A percentile compares a stretch with the other conserved stretches of the same genome.
These are phyloP conservation scores for Dactylellina drechsleri DNA, from an alignment of 2,329 filamentous ascomycete species.

Conservation along the genomic window DNA sequence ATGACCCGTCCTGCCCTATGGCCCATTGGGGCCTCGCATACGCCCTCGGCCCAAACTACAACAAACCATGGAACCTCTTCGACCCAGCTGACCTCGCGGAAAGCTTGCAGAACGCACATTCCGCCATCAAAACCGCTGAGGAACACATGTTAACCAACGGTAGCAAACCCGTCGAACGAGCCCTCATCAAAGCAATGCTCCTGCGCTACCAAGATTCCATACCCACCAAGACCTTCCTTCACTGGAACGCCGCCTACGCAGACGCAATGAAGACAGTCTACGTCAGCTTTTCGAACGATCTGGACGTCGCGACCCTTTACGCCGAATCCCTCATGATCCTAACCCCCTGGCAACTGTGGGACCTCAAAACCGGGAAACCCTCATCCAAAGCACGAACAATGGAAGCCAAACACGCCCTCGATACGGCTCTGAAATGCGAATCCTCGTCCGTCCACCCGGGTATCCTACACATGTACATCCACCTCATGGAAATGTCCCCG, in stretches of 20 bases:
- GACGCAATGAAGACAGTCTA: constrained; percentile 71
- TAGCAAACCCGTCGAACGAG: constrained; percentile 67
- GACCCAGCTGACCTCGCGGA: constrained; percentile 69
- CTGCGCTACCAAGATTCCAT: constrained; percentile 69
- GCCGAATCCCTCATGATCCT: constrained; percentile 74
- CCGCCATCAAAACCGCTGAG: constrained; percentile 64
- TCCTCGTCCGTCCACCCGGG: constrained; percentile 71
- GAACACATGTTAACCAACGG: constrained; percentile 56
- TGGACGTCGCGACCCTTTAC: constrained; percentile 73
- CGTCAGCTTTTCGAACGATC: constrained; percentile 66
- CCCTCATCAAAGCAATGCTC: constrained; percentile 72
- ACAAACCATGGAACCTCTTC: constrained; percentile 78
- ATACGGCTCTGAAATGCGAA: constrained; percentile 67
- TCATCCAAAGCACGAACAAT: constrained; percentile 68
- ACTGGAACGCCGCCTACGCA: constrained; percentile 71
- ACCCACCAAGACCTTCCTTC: constrained; percentile 65
- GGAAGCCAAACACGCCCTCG: constrained; percentile 70
- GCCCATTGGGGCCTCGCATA: constrained; percentile 78
- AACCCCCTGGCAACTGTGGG: constrained; percentile 74
- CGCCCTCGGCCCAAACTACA: constrained; percentile 76
- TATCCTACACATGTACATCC: constrained; percentile 78
- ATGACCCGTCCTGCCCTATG: constrained; percentile 70
- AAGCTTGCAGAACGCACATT: constrained; percentile 66
- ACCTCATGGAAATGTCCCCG: constrained; percentile 80
- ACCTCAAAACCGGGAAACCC: constrained; percentile 69